A percentile compares a stretch with the other conserved stretches of the same genome.
Evolutionary conservation across 2,329 filamentous ascomycete species (phyloP).

Genomic region (Sporothrix pseudoabietina): DNA sequence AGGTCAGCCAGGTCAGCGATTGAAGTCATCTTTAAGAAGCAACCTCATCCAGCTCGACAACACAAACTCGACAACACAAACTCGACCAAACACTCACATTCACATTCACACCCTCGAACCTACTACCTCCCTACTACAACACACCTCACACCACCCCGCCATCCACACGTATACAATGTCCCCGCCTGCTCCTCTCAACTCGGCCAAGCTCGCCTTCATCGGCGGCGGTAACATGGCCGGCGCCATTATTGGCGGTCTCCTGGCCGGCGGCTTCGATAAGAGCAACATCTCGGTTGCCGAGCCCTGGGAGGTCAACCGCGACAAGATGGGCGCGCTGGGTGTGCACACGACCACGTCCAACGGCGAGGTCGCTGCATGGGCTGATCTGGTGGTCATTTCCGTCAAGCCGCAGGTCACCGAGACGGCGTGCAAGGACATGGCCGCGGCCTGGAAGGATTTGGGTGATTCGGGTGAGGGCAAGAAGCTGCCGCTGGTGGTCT

Average conservation of each 20-base stretch:
- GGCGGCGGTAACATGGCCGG: slow-evolving; percentile 57
- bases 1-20: neutral
- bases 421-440: slow-evolving; percentile 52
- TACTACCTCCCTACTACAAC: neutral
- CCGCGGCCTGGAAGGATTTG: slow-evolving; percentile 42
- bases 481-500: slow-evolving; percentile 50
- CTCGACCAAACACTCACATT: neutral
- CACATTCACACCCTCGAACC: neutral
- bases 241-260: slow-evolving; percentile 55
- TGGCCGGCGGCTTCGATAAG: slow-evolving; percentile 48
- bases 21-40: neutral
- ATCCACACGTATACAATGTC: slow-evolving; percentile 28
- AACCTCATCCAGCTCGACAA: neutral
- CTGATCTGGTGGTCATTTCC: slow-evolving; percentile 53
- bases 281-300: slow-evolving; percentile 53
- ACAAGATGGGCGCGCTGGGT: slow-evolving; percentile 51
- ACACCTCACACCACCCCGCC: neutral
- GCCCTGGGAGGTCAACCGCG: slow-evolving; percentile 56
- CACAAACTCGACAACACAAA: too few relatives aligned
- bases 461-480: slow-evolving; percentile 4
- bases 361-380: slow-evolving; percentile 47
- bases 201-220: slow-evolving; percentile 45
- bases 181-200: slow-evolving; percentile 36
- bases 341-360: slow-evolving; percentile 53
- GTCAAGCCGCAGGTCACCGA: slow-evolving; percentile 56